These are phyloP conservation scores for Ceratobasidium sp. DNA, from an alignment of 1,284 basidiomycete genomes.

Conservation along the genomic window DNA sequence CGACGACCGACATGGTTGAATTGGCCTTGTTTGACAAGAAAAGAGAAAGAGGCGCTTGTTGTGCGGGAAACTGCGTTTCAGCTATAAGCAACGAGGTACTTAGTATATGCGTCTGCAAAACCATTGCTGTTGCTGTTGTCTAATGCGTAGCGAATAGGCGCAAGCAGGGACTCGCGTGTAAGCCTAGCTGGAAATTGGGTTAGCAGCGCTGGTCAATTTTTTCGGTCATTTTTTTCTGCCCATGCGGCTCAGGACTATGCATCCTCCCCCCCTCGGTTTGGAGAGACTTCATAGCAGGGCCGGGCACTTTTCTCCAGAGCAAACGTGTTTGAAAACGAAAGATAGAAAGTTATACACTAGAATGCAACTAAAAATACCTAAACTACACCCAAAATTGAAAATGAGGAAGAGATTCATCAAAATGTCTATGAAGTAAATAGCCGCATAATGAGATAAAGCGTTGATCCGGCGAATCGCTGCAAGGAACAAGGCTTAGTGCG, in stretches of 20 bases:
- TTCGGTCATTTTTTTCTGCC: too few relatives aligned
- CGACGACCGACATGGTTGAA: not conserved
- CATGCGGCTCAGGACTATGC: too few relatives aligned
- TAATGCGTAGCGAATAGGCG: too few relatives aligned
- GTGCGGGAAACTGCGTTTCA: not conserved
- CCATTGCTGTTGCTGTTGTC: not conserved
- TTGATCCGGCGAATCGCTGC: slow-evolving; percentile 70
- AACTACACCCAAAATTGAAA: not conserved
- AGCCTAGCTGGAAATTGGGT: too few relatives aligned
- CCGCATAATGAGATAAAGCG: slow-evolving; percentile 68
- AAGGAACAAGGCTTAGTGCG: slow-evolving; percentile 52
- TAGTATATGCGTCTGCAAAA: not conserved
- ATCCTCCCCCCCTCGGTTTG: too few relatives aligned
- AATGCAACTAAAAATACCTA: not conserved
- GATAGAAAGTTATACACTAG: not conserved
- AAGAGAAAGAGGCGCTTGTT: not conserved
- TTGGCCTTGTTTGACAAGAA: not conserved
- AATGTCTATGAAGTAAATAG: slow-evolving; percentile 61
- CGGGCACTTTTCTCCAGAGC: too few relatives aligned
- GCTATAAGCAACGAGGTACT: not conserved
- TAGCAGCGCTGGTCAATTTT: too few relatives aligned
- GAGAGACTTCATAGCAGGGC: too few relatives aligned
- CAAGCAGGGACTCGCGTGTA: too few relatives aligned
- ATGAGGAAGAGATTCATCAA: not conserved
- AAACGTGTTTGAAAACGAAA: not conserved